These are phyloP conservation scores for Spatholobus suberectus DNA, from an alignment of 306 rosid genomes.

Conservation along the genomic window DNA sequence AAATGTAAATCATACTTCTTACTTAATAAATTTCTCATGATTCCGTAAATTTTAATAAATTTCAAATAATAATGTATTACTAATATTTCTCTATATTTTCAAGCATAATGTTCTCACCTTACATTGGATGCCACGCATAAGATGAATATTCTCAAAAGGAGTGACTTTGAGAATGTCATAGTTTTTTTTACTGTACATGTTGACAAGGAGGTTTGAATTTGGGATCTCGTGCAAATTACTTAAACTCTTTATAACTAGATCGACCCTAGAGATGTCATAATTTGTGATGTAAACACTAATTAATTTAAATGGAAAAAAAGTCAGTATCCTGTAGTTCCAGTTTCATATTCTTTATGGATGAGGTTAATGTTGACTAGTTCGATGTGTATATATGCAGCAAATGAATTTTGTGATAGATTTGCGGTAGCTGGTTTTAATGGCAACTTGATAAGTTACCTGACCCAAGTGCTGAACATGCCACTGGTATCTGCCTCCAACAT, in stretches of 20 bases:
- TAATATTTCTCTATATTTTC: neutral
- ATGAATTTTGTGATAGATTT: conserved; percentile 87
- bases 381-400: conserved; percentile 51
- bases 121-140: neutral
- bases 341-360: neutral
- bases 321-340: neutral
- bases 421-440: conserved; percentile 70
- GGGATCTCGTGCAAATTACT: too few species aligned
- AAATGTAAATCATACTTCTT: neutral
- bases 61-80: too few species aligned
- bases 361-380: neutral
- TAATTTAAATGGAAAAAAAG: neutral
- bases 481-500: conserved; percentile 77
- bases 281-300: neutral
- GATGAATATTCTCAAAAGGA: neutral
- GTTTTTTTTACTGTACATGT: too few species aligned
- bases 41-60: neutral
- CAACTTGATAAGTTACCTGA: conserved; percentile 75
- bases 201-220: too few species aligned
- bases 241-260: too few species aligned
- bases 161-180: neutral
- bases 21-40: neutral
- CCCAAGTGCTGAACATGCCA: conserved; percentile 75
- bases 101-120: neutral
- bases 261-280: too few species aligned